Base-by-base conservation (phyloP, 257 asterid genomes). In the Penstemon davidsonii region DNA sequence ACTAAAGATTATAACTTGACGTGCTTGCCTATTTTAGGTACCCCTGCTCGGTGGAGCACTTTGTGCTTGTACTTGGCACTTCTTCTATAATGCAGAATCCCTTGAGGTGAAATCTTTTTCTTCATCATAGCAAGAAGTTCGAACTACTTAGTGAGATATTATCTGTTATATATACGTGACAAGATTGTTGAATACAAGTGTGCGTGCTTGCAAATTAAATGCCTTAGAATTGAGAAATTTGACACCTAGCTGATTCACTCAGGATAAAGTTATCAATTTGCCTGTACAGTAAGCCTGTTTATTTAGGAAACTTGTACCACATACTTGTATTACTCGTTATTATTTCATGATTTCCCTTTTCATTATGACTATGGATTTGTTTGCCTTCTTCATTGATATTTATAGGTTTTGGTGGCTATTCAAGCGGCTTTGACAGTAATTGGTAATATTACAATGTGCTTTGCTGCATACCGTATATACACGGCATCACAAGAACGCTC, bases 41-140 rank as follows among this genome's bases (percentile, higher is more conserved):
- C 99, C 99, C 55, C 76, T 94, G 76, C 89, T 91, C 4, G 99
- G 96, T 64, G 97, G 97, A 84, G 99, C 97, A 39, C 80, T 94
- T 58, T 94, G 99, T 71, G 96, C 99, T 13, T 91, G 99, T 82
- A 94, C 97, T 4, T 94, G 99, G 99, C 99, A 94, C 80, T 91
- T 94, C 95, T 94, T 94, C 78, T 94, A 94, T 75, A 94, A 94
- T 73, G 75, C 97, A 1, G 96, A 91, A 72, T 83, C 97, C 68
- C 96, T 94, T 11, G 96, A 94, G 99, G 97, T 94, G 79, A 76
- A 65, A 56, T 46, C 19, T 56, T 66, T 65, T 33, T 46, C 5
- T 38, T 45, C 39, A 4, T 55, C 45, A 36, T 41, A 4, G 40
- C 5, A 67, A 15, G 36, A 66, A 53, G 65, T 64, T 41, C 60